Percentiles rank a stretch among this genome's conserved stretches.
Conservation (phyloP, 2,329 filamentous ascomycete species). For the Beauveria rudraprayagi region DNA sequence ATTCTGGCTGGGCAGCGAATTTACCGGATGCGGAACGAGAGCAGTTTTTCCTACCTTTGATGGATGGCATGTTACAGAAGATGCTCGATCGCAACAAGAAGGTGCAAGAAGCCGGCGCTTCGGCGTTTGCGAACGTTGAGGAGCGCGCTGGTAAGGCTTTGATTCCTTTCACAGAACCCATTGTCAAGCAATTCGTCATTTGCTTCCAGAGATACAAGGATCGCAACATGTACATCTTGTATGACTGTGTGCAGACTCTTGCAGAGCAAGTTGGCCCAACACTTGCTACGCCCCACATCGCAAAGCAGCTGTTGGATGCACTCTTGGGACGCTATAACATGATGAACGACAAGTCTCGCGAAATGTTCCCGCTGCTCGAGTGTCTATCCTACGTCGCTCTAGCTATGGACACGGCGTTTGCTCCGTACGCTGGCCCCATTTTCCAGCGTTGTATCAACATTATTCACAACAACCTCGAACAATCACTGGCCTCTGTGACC, state of each 20-base stretch:
- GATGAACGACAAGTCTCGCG: conserved; percentile 79
- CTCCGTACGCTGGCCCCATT: conserved; percentile 77
- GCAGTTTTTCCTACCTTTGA: conserved; percentile 86
- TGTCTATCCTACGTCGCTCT: conserved; percentile 91
- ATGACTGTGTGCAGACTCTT: conserved; percentile 95
- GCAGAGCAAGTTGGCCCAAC: conserved; percentile 83
- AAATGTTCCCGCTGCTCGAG: conserved; percentile 92
- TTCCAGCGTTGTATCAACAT: conserved; percentile 85
- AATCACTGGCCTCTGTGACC: conserved; percentile 60
- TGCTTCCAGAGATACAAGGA: conserved; percentile 97
- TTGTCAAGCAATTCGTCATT: conserved; percentile 82
- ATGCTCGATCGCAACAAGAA: conserved; percentile 98
- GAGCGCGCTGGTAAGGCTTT: conserved; percentile 80
- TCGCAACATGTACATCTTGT: conserved; percentile 96
- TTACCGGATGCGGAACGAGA: conserved; percentile 62
- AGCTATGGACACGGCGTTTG: conserved; percentile 73
- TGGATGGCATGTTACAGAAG: conserved; percentile 87
- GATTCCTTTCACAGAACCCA: conserved; percentile 79
- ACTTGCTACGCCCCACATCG: conserved; percentile 72
- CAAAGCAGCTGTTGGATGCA: conserved; percentile 83
- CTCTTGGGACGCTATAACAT: conserved; percentile 82
- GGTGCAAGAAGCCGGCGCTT: conserved; percentile 92
- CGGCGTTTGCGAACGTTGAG: conserved; percentile 91
- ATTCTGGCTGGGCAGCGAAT: conserved; percentile 83
- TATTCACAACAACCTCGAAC: conserved; percentile 84